Evolutionary conservation across 805 yeast genomes (phyloP), one percentile per base, ranked within the genome.

Genomic region (Cyberlindnera nakhonratchasimensis): DNA sequence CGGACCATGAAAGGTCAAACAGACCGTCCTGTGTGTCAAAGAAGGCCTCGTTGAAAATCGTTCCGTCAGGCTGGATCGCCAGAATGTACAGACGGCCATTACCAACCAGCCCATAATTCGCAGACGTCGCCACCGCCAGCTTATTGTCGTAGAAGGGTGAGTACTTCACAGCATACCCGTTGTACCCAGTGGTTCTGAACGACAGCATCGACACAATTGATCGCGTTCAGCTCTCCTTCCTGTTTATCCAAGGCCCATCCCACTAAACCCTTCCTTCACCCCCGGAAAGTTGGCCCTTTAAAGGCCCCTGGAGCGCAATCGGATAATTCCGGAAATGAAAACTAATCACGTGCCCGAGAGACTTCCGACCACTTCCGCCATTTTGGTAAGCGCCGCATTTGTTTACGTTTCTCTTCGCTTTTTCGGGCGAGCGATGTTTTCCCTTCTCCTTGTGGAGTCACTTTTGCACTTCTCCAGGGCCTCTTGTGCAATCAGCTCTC

Each of bases 1-100:
- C 99, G 43, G 90, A 84, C 98, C 98, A 91, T 0, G 91, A 77
- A 2, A 85, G 66, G 55, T 86, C 95, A 55, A 86, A 89, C 14
- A 90, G 67, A 6, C 96, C 96, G 64, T 91, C 99, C 62, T 91
- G 97, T 0, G 98, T 91, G 47, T 88, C 88, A 67, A 86, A 91
- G 13, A 74, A 61, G 5, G 72, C 64, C 34, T 77, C 79, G 29
- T 72, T 73, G 5, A 56, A 54, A 14, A 87, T 71, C n/a, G 51
- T 54, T 1, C 98, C 98, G 47, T 70, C 66, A 18, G 79, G 76
- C 39, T 73, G 76, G 35, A 91, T 85, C 37, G 79, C 79, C 19
- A 91, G 66, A 1, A 91, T 70, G 52, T 69, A 82, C 22, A 91
- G 67, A 52, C 86, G 74, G 6, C 99, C 99, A 62, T 91, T 91